phyloP scores from a whole-genome alignment of 176 grass and related monocot genomes.

The Chloris gayana region DNA sequence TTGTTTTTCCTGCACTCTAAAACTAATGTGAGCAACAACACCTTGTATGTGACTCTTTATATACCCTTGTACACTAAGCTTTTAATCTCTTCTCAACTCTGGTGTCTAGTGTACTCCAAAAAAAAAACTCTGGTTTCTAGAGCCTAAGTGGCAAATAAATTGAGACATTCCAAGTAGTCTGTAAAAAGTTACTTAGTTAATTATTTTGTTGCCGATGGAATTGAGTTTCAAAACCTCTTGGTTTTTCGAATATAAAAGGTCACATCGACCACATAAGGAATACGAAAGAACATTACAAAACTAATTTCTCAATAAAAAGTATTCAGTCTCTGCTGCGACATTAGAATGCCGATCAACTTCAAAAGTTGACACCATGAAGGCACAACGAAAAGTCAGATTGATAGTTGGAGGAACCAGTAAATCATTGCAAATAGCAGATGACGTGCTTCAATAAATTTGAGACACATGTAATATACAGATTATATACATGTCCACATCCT shows the following conservation, averaged over 20 bases:
- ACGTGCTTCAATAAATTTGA: conserved; percentile 19
- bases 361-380: neutral
- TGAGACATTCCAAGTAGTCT: neutral
- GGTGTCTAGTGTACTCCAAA: too few species aligned
- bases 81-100: too few species aligned
- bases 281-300: too few species aligned
- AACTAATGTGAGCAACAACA: too few species aligned
- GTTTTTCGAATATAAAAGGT: neutral
- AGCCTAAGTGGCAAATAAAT: too few species aligned
- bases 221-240: neutral
- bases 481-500: neutral
- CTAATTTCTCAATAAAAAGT: too few species aligned
- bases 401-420: neutral
- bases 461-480: conserved; percentile 38
- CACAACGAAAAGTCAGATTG: neutral
- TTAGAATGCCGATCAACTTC: neutral
- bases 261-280: too few species aligned
- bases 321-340: neutral
- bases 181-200: neutral
- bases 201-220: neutral
- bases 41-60: too few species aligned
- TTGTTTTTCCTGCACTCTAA: too few species aligned
- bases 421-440: neutral
- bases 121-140: too few species aligned
- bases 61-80: too few species aligned